Conservation (phyloP, 768 basidiomycete genomes). For the Xerocomus brunneocitrinus region DNA sequence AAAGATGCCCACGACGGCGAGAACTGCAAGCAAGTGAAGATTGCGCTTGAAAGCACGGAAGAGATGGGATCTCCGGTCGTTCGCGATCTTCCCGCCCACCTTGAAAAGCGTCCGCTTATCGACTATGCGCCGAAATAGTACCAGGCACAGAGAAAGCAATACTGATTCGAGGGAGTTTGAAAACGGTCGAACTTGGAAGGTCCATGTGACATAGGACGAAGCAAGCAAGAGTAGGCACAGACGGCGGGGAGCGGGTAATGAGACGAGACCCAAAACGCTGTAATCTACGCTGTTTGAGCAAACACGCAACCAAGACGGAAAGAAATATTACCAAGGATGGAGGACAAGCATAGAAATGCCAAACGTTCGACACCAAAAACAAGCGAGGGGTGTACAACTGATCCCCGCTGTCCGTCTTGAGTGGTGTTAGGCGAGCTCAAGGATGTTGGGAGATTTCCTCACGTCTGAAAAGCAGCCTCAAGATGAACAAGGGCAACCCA, state of each 20-base stretch:
- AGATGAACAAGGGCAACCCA: conserved; percentile 27
- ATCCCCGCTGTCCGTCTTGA: conserved; percentile 10
- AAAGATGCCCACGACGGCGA: conserved; percentile 30
- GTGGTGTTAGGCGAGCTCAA: conserved; percentile 3
- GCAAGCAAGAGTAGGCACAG: conserved; percentile 28
- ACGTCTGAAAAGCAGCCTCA: conserved; percentile 20
- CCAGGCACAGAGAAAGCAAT: conserved; percentile 28
- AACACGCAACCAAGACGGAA: background rate
- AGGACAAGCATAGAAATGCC: conserved; percentile 29
- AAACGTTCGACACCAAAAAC: conserved; percentile 31
- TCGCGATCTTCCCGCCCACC: background rate
- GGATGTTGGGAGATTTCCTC: conserved; percentile 7
- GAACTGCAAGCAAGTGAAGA: conserved; percentile 23
- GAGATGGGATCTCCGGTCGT: background rate
- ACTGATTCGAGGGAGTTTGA: conserved; percentile 36
- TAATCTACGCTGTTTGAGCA: conserved; percentile 20
- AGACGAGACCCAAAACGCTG: conserved; percentile 20
- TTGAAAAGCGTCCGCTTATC: background rate
- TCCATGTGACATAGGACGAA: conserved; percentile 34
- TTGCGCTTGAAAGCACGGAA: conserved; percentile 7
- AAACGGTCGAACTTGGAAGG: conserved; percentile 38
- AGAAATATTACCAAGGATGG: conserved; percentile 29
- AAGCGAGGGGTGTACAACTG: conserved; percentile 4
- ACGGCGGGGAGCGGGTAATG: conserved; percentile 14
- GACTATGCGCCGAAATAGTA: conserved; percentile 19